phyloP scores from a whole-genome alignment of 2,329 filamentous ascomycete genomes.

The Cercospora beticola region DNA sequence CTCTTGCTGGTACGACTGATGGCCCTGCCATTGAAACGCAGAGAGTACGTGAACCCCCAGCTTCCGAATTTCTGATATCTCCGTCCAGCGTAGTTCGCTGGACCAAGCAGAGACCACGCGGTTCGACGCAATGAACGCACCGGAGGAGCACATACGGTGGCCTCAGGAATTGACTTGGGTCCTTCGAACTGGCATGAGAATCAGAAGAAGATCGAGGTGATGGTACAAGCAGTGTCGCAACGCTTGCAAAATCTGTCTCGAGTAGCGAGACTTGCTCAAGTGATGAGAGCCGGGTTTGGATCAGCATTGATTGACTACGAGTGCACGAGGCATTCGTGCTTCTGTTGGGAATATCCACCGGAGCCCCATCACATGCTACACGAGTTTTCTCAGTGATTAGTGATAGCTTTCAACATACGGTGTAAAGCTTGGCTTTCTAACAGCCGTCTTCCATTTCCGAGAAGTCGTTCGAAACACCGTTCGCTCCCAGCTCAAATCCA shows the following conservation, averaged over 20 bases:
- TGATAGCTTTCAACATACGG: not conserved
- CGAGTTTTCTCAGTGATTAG: not conserved
- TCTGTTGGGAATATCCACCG: not conserved
- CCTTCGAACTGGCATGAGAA: not conserved
- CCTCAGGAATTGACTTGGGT: not conserved
- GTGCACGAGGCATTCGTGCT: not conserved
- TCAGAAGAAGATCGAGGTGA: not conserved
- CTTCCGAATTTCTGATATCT: not conserved
- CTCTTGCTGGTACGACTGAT: constrained; percentile 18
- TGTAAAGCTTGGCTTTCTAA: not conserved
- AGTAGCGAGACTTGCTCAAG: not conserved
- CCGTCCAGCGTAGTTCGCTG: not conserved
- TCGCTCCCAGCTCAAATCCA: not conserved
- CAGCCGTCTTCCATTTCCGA: not conserved
- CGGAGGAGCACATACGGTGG: not conserved
- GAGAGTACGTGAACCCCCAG: not conserved
- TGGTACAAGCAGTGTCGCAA: not conserved
- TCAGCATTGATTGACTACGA: not conserved
- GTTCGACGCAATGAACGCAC: not conserved
- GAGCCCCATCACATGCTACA: not conserved
- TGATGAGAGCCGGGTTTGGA: not conserved
- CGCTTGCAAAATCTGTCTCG: not conserved
- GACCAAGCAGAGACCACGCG: not conserved
- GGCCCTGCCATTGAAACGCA: not conserved
- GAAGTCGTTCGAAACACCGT: not conserved